Evolutionary conservation across 2,329 filamentous ascomycete genomes (phyloP).

Genomic region (Trichoderma semiorbis): DNA sequence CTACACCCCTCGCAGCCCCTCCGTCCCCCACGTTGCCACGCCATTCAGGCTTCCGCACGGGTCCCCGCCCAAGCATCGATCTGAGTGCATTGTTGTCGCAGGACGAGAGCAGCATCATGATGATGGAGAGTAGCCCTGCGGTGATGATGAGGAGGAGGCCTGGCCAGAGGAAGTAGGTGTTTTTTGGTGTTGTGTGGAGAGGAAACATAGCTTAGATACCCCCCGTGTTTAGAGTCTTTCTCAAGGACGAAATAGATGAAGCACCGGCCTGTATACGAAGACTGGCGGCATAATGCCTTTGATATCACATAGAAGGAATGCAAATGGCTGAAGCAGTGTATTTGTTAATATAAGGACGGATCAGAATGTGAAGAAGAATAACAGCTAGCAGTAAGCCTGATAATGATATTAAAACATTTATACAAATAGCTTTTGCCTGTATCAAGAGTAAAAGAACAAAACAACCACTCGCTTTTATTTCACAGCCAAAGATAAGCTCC

Average conservation of each 20-base stretch:
- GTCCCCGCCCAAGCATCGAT: constrained; percentile 50
- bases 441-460: background rate
- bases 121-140: constrained; percentile 48
- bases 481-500: background rate
- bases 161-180: constrained; percentile 1
- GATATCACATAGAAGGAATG: background rate
- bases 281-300: background rate
- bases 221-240: background rate
- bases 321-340: background rate
- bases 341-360: too few relatives aligned
- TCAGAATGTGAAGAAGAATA: background rate
- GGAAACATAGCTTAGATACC: constrained; percentile 13
- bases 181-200: background rate
- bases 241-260: background rate
- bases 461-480: constrained; percentile 6
- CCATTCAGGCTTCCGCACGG: constrained; percentile 25
- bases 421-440: background rate
- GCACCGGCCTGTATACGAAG: background rate
- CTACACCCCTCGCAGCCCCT: constrained; percentile 33
- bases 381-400: background rate
- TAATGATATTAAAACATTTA: constrained; percentile 3
- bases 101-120: constrained; percentile 55
- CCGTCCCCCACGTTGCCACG: constrained; percentile 37
- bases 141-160: constrained; percentile 30
- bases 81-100: constrained; percentile 53